Conservation (phyloP, 495 filamentous ascomycete genomes). For the Tuber melanosporum region DNA sequence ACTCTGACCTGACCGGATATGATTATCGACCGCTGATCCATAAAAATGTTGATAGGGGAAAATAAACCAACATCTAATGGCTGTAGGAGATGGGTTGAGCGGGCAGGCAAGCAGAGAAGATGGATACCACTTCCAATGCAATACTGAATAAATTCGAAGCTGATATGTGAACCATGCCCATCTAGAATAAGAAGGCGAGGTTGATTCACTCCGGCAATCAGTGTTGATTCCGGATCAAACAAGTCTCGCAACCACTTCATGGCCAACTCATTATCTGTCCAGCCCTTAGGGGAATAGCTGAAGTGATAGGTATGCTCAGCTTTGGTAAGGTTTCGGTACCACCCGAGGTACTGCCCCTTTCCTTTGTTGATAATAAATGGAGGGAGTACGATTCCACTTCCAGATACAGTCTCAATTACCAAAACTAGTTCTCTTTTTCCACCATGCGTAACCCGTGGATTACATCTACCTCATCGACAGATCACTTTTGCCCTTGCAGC, state of each 20-base stretch:
- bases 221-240: neutral
- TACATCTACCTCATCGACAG: neutral
- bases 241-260: constrained; percentile 10
- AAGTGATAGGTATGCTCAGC: neutral
- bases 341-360: constrained; percentile 6
- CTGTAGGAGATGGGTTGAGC: constrained; percentile 8
- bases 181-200: constrained; percentile 12
- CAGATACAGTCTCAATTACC: constrained; percentile 8
- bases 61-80: constrained; percentile 2
- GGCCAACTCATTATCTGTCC: constrained; percentile 6
- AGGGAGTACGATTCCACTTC: neutral
- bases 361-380: constrained; percentile 14
- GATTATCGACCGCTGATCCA: constrained; percentile 4
- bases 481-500: constrained; percentile 8
- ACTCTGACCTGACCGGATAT: neutral
- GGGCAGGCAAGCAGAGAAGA: neutral
- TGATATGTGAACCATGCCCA: constrained; percentile 12
- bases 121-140: neutral
- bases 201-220: neutral
- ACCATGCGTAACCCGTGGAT: constrained; percentile 12
- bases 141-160: constrained; percentile 12
- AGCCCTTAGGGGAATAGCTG: constrained; percentile 3
- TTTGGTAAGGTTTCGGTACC: constrained; percentile 4
- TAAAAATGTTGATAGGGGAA: constrained; percentile 1
- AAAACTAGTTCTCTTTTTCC: constrained; percentile 15